phyloP scores from a whole-genome alignment of 2,329 filamentous ascomycete genomes.

The Botrytis byssoidea region DNA sequence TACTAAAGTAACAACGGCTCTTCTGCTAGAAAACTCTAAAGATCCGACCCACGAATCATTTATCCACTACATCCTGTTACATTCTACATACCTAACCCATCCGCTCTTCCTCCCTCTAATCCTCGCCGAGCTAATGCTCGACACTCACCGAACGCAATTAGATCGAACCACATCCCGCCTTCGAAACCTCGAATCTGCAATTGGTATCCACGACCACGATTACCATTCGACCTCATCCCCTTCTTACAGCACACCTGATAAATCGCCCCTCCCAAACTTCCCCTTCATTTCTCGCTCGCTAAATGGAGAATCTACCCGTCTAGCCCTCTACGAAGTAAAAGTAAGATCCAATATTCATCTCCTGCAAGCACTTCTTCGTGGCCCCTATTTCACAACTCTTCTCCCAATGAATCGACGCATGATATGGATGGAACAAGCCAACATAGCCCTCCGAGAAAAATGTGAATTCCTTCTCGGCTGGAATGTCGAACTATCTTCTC shows the following conservation, averaged over 20 bases:
- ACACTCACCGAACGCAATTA: constrained; percentile 2
- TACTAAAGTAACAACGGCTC: neutral
- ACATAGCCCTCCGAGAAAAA: constrained; percentile 7
- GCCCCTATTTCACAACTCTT: neutral
- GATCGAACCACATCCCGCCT: neutral
- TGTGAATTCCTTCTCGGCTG: constrained; percentile 2
- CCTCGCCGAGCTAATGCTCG: constrained; percentile 2
- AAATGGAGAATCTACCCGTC: neutral
- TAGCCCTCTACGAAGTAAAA: constrained; percentile 11
- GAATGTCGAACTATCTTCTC: constrained; percentile 4
- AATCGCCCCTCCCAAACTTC: neutral
- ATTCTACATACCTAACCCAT: constrained; percentile 9
- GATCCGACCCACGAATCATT: constrained; percentile 3
- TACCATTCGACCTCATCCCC: neutral
- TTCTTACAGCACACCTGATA: neutral
- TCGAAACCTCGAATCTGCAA: constrained; percentile 1
- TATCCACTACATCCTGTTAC: neutral
- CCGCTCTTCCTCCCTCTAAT: constrained; percentile 9
- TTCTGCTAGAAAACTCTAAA: constrained; percentile 1
- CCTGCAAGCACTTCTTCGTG: neutral
- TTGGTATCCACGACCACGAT: constrained; percentile 7
- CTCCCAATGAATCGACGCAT: neutral
- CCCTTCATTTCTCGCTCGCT: constrained; percentile 2
- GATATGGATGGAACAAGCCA: constrained; percentile 7
- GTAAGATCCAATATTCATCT: constrained; percentile 9